Evolutionary conservation across 2,329 filamentous ascomycete genomes (phyloP).

Genomic region (Podosphaera xanthii): DNA sequence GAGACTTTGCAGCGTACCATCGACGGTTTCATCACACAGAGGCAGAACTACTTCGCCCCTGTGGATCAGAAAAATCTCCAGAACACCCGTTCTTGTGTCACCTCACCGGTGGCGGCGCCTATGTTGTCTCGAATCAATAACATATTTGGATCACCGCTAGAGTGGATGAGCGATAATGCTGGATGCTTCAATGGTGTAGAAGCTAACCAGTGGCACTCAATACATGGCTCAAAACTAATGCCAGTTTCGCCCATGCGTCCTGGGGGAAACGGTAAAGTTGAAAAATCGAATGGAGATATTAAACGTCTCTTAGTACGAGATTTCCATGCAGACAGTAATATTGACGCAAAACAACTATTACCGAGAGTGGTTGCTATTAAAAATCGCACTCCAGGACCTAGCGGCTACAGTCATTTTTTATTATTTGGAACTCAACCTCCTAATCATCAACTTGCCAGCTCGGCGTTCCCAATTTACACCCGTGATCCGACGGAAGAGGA

Average conservation of each 20-base stretch:
- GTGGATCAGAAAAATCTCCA: too few species aligned
- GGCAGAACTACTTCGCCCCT: too few species aligned
- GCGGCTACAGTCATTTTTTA: not conserved
- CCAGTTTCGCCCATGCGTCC: not conserved
- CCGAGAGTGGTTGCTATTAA: not conserved
- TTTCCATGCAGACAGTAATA: not conserved
- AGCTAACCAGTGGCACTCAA: not conserved
- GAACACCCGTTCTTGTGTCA: too few species aligned
- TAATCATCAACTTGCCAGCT: not conserved
- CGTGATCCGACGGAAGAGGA: not conserved
- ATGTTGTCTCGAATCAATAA: not conserved
- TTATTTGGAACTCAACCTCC: slow-evolving; percentile 1
- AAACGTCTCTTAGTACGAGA: not conserved
- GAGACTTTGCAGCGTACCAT: too few species aligned
- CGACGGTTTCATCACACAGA: too few species aligned
- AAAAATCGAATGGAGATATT: not conserved
- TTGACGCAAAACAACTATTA: not conserved
- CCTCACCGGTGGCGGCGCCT: not conserved
- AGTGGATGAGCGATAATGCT: not conserved
- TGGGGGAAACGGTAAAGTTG: not conserved
- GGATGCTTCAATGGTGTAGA: not conserved
- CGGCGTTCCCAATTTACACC: not conserved
- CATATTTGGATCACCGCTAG: not conserved
- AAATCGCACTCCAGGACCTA: not conserved
- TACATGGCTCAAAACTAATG: not conserved